These are phyloP conservation scores for Daldinia bambusicola DNA, from an alignment of 495 filamentous ascomycete genomes.

Conservation along the genomic window DNA sequence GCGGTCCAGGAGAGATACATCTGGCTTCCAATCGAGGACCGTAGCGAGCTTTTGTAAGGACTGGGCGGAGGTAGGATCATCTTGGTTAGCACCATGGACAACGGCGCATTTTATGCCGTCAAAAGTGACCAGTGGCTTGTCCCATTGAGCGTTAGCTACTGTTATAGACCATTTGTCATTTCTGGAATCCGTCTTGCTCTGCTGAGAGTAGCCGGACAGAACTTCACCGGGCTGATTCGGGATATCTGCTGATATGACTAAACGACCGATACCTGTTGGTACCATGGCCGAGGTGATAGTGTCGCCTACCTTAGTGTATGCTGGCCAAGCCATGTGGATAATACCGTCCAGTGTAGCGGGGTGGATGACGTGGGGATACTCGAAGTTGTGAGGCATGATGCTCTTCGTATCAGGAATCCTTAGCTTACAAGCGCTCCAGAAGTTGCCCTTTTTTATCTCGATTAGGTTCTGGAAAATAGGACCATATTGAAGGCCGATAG, in stretches of 20 bases:
- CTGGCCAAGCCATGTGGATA: conserved; percentile 28
- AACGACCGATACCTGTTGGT: neutral
- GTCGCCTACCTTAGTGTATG: neutral
- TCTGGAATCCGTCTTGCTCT: neutral
- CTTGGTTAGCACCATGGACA: neutral
- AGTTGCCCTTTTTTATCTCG: conserved; percentile 8
- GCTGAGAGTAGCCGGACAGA: neutral
- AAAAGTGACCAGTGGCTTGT: neutral
- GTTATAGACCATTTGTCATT: neutral
- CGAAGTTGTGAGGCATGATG: conserved; percentile 56
- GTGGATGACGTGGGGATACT: conserved; percentile 58
- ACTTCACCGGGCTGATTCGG: neutral
- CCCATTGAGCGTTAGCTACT: neutral
- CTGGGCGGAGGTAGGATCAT: neutral
- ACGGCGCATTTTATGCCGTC: conserved; percentile 2
- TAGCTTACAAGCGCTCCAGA: conserved; percentile 7
- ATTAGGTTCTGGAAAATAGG: conserved; percentile 5
- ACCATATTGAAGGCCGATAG: conserved; percentile 20
- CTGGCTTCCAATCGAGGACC: neutral
- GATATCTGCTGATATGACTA: neutral
- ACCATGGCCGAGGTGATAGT: neutral
- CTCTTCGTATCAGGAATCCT: conserved; percentile 53
- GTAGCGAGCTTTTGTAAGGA: neutral
- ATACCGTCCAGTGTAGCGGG: conserved; percentile 59
- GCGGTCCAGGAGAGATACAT: neutral